Conservation (phyloP, 768 basidiomycete genomes). For the Naganishia randhawae region DNA sequence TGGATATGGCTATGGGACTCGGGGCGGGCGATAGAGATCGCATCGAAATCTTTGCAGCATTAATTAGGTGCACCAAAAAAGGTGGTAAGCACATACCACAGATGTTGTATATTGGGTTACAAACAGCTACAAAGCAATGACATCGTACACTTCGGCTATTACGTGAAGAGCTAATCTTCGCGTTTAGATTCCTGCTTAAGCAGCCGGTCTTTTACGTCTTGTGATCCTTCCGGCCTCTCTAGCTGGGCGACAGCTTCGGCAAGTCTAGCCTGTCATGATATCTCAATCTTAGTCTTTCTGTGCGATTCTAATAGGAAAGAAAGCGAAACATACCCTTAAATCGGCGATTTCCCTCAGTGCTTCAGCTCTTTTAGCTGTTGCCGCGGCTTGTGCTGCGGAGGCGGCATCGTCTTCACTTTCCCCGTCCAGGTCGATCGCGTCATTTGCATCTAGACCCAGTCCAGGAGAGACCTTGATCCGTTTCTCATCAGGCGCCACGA, state of each 20-base stretch:
- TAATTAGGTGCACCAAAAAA: not conserved
- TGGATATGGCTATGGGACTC: slow-evolving; percentile 18
- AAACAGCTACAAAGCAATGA: too few relatives aligned
- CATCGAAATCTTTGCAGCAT: not conserved
- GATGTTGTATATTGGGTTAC: not conserved
- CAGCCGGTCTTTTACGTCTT: too few relatives aligned
- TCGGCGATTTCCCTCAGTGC: not conserved
- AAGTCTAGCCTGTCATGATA: too few relatives aligned
- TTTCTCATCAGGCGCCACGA: too few relatives aligned
- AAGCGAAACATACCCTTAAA: too few relatives aligned
- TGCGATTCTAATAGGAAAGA: too few relatives aligned
- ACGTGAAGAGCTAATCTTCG: too few relatives aligned
- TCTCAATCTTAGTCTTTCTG: too few relatives aligned
- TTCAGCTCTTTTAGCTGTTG: not conserved
- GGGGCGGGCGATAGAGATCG: slow-evolving; percentile 14
- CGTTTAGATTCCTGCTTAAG: too few relatives aligned
- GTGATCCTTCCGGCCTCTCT: too few relatives aligned
- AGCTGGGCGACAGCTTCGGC: too few relatives aligned
- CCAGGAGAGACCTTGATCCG: not conserved
- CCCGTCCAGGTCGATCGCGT: not conserved
- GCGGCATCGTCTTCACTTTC: not conserved
- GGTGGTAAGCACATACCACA: not conserved
- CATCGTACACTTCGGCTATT: too few relatives aligned
- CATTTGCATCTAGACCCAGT: not conserved
- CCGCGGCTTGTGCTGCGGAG: not conserved